Evolutionary conservation across 2,329 filamentous ascomycete genomes (phyloP).

Genomic region (Alternaria atra): DNA sequence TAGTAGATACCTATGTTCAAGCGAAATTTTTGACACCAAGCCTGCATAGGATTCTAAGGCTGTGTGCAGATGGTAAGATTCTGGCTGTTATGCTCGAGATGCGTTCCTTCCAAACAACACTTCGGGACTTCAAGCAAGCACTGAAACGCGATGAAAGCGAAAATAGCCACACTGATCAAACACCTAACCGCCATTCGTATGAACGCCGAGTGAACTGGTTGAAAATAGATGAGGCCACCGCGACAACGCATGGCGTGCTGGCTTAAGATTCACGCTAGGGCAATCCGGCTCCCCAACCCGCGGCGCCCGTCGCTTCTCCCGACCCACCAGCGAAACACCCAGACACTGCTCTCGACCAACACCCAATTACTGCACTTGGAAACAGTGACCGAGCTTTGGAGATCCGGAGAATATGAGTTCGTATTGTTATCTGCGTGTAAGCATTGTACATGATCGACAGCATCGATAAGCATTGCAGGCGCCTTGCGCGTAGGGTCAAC

Average conservation of each 20-base stretch:
- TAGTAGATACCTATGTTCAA: too few relatives aligned
- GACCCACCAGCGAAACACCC: conserved; percentile 13
- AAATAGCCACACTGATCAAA: conserved; percentile 10
- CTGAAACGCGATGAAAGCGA: conserved; percentile 19
- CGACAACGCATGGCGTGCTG: neutral
- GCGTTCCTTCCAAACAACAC: neutral
- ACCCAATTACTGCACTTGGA: neutral
- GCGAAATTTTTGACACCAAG: too few relatives aligned
- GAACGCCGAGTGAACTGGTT: conserved; percentile 9
- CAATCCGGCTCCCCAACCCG: conserved; percentile 11
- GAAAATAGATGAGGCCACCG: conserved; percentile 17
- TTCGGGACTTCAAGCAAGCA: neutral
- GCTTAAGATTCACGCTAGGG: conserved; percentile 2
- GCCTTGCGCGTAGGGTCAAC: neutral
- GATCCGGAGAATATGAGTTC: neutral
- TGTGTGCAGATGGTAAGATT: too few relatives aligned
- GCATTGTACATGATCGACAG: neutral
- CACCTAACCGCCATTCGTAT: conserved; percentile 7
- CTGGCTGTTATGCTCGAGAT: too few relatives aligned
- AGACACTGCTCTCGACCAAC: neutral
- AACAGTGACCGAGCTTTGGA: neutral
- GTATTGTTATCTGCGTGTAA: neutral
- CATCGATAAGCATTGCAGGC: conserved; percentile 4
- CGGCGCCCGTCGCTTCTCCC: conserved; percentile 8
- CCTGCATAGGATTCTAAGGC: too few relatives aligned